A percentile compares a stretch with the other conserved stretches of the same genome.
phyloP scores from a whole-genome alignment of 139 green algal species.

The Coelastrella sp. region DNA sequence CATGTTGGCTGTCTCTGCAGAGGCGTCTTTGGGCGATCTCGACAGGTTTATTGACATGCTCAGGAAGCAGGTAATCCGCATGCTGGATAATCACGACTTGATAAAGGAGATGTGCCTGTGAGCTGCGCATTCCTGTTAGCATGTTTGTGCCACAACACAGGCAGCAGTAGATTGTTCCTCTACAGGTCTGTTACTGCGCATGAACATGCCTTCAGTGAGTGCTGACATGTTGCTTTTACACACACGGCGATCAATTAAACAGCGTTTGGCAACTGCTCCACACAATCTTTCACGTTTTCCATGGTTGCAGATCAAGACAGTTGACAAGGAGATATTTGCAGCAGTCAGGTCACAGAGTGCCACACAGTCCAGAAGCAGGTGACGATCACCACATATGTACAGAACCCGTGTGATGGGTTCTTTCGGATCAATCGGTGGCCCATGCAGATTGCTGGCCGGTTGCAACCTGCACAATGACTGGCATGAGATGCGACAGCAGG shows the following conservation, averaged over 20 bases:
- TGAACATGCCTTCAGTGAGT: too few relatives aligned
- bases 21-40: constrained; percentile 82
- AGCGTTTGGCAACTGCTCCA: too few relatives aligned
- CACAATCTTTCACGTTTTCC: too few relatives aligned
- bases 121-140: neutral
- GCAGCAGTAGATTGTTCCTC: too few relatives aligned
- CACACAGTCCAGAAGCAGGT: constrained; percentile 51
- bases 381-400: neutral
- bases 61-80: constrained; percentile 65
- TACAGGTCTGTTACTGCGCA: too few relatives aligned
- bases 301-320: constrained; percentile 75
- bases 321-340: constrained; percentile 93
- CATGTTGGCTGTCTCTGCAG: constrained; percentile 57
- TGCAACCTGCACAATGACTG: too few relatives aligned
- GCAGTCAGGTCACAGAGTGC: constrained; percentile 80
- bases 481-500: neutral
- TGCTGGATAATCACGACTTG: too few relatives aligned
- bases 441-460: neutral
- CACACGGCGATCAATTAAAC: too few relatives aligned
- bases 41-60: constrained; percentile 85
- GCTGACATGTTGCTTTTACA: too few relatives aligned
- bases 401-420: neutral
- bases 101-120: too few relatives aligned
- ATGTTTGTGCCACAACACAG: too few relatives aligned
- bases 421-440: neutral